Base-by-base conservation (phyloP, 1,284 basidiomycete species). In the Somion occarium region DNA sequence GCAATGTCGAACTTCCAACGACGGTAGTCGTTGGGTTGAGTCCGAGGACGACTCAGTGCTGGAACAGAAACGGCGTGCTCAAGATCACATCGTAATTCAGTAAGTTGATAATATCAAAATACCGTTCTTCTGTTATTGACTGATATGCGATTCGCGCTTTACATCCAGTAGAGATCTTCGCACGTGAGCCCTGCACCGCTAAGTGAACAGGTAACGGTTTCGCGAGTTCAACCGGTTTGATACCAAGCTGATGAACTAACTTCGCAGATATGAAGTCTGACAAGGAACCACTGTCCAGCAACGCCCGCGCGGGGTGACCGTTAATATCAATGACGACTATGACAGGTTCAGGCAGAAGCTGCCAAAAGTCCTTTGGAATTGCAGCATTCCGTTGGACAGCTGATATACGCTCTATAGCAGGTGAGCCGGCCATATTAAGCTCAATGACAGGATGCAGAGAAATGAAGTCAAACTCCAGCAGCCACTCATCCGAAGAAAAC, bases 201-300 rank as follows among this genome's bases (percentile, higher is more conserved):
- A 71, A 39, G 37, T 69, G 65, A 0, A 71, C 38, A 0, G 59
- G 53, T 5, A 70, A 44, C 1, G 61, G 68, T 18, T 64, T 67
- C 0, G 41, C 44, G 0, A 69, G 44, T 2, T 54, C 49, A 0
- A 63, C 64, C 1, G 50, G 25, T 15, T 50, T 47, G 0, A 69
- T 9, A 1, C 57, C 53, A 0, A 72, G 48, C 45, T 73, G 69
- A 43, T 73, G 67, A 0, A 57, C 70, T 1, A 74, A 23, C 3
- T 53, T 66, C 0, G 64, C 66, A 5, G 68, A 73, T 42, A 76
- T 61, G 44, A 75, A 71, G 41, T 75, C 69, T 0, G 64, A 50
- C 1, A 73, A 55, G 0, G 70, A 74, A 1, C 70, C 69, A 0
- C 62, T 56, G 42, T 74, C 68, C 0, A 74, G 18, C 9, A 74